These are phyloP conservation scores for Coniochaeta sp. DNA, from an alignment of 2,329 filamentous ascomycete species.

Conservation along the genomic window DNA sequence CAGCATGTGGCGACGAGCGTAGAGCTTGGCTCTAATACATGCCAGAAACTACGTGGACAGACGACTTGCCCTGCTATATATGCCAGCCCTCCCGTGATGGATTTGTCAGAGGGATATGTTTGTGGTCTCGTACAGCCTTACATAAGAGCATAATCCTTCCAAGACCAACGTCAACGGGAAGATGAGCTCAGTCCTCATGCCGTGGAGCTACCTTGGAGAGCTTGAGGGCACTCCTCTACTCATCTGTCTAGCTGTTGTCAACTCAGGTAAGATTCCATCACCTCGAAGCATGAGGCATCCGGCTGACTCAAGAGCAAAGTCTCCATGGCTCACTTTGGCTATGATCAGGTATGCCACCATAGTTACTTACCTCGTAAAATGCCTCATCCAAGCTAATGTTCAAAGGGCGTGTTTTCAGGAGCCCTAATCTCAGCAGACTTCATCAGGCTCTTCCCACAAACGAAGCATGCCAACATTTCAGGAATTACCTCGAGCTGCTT, in stretches of 20 bases:
- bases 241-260: background rate
- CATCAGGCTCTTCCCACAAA: slow-evolving; percentile 27
- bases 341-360: slow-evolving; percentile 2
- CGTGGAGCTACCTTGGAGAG: background rate
- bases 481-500: slow-evolving; percentile 37
- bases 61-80: background rate
- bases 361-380: background rate
- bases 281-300: background rate
- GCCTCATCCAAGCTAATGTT: background rate
- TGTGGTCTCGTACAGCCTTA: background rate
- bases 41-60: background rate
- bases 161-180: background rate
- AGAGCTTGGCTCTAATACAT: too few species aligned
- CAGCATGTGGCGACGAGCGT: background rate
- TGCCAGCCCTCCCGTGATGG: background rate
- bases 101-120: background rate
- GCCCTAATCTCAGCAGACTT: slow-evolving; percentile 33
- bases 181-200: background rate
- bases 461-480: slow-evolving; percentile 28
- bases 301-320: background rate
- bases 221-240: background rate
- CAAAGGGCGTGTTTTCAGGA: slow-evolving; percentile 32
- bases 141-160: background rate
- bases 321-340: slow-evolving; percentile 8
- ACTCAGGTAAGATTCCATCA: background rate